These are phyloP conservation scores for Basidiobolus heterosporus DNA, from an alignment of 371 early-diverging fungal species.

Conservation along the genomic window DNA sequence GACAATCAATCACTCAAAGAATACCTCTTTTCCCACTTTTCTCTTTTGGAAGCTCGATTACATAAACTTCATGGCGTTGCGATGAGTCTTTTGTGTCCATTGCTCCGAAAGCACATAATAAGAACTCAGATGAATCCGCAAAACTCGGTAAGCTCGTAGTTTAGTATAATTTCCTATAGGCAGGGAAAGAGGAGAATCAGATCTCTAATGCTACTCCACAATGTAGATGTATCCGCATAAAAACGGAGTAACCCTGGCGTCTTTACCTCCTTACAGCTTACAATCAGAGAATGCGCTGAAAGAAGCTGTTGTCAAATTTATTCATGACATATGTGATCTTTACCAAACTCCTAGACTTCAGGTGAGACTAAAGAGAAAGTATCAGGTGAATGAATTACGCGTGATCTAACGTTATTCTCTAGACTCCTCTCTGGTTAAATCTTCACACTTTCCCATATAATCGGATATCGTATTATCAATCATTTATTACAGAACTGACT, in stretches of 20 bases:
- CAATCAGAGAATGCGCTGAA: slow-evolving; percentile 28
- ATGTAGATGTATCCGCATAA: no score
- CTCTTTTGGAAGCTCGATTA: slow-evolving; percentile 35
- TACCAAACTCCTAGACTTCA: slow-evolving; percentile 42
- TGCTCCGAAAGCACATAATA: slow-evolving; percentile 1
- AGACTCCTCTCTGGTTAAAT: slow-evolving; percentile 48
- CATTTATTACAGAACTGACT: slow-evolving; percentile 27
- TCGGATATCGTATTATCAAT: slow-evolving; percentile 22
- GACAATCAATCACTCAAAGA: slow-evolving; percentile 28
- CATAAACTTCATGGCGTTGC: slow-evolving; percentile 38
- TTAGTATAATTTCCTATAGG: no score
- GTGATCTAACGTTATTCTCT: neutral
- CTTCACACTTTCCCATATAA: slow-evolving; percentile 42
- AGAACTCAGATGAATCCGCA: neutral
- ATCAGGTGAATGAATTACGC: no score
- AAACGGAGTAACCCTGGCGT: no score
- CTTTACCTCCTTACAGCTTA: slow-evolving; percentile 17
- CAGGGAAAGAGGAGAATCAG: no score
- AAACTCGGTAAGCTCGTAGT: slow-evolving; percentile 12
- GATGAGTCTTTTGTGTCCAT: slow-evolving; percentile 8
- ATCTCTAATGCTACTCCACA: slow-evolving; percentile 5
- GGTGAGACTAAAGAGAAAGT: no score
- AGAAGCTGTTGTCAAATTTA: slow-evolving; percentile 30
- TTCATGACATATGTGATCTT: slow-evolving; percentile 25
- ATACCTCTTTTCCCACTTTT: slow-evolving; percentile 46